Percentiles rank a stretch among this genome's conserved stretches.
Evolutionary conservation across 2,329 filamentous ascomycete genomes (phyloP).

Genomic region (Monilinia fructicola): DNA sequence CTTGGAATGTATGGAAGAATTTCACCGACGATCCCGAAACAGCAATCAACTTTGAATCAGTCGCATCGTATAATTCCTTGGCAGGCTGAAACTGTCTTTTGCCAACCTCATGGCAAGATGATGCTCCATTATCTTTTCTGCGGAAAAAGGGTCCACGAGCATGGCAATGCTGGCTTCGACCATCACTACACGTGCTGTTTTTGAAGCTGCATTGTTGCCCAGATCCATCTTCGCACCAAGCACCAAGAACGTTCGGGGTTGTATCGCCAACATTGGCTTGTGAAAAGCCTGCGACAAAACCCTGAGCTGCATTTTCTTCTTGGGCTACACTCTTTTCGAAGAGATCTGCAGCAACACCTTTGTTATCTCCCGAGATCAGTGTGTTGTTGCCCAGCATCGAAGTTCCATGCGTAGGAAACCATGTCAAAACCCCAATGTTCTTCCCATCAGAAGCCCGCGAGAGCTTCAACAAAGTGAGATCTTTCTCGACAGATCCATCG

Average conservation of each 20-base stretch:
- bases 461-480: slow-evolving; percentile 77
- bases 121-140: slow-evolving; percentile 67
- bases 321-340: slow-evolving; percentile 68
- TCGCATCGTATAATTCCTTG: slow-evolving; percentile 56
- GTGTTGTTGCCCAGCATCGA: slow-evolving; percentile 92
- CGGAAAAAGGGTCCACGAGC: slow-evolving; percentile 70
- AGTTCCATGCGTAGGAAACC: slow-evolving; percentile 91
- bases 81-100: slow-evolving; percentile 68
- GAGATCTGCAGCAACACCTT: slow-evolving; percentile 84
- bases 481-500: slow-evolving; percentile 65
- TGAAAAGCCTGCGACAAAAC: slow-evolving; percentile 87
- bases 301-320: slow-evolving; percentile 56
- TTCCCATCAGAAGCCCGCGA: slow-evolving; percentile 71
- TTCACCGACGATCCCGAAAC: slow-evolving; percentile 67
- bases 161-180: slow-evolving; percentile 69
- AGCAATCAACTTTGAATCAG: slow-evolving; percentile 46
- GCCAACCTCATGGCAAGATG: slow-evolving; percentile 75
- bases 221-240: slow-evolving; percentile 85
- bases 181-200: slow-evolving; percentile 79
- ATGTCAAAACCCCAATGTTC: slow-evolving; percentile 78
- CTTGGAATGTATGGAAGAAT: slow-evolving; percentile 80
- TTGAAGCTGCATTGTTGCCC: slow-evolving; percentile 69
- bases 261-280: slow-evolving; percentile 92
- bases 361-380: slow-evolving; percentile 90
- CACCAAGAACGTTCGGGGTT: slow-evolving; percentile 81